These are phyloP conservation scores for Castanea sativa DNA, from an alignment of 306 rosid genomes.

Conservation along the genomic window DNA sequence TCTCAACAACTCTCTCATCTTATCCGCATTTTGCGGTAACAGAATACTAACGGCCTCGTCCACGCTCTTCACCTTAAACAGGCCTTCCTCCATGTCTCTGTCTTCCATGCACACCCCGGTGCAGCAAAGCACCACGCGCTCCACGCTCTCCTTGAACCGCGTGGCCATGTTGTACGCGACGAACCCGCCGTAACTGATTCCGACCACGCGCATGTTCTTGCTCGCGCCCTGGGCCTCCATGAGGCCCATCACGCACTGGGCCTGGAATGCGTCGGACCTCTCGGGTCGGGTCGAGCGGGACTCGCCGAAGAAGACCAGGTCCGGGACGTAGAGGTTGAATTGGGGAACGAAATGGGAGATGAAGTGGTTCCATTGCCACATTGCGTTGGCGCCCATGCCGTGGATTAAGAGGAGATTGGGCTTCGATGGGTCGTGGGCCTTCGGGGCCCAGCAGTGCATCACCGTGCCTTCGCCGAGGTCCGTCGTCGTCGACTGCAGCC, in stretches of 20 bases:
- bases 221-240: slow-evolving; percentile 59
- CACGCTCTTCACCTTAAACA: slow-evolving; percentile 56
- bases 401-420: slow-evolving; percentile 72
- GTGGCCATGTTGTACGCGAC: slow-evolving; percentile 81
- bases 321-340: slow-evolving; percentile 90
- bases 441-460: slow-evolving; percentile 90
- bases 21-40: slow-evolving; percentile 63
- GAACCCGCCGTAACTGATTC: slow-evolving; percentile 89
- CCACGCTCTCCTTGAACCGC: slow-evolving; percentile 65
- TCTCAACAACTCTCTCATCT: slow-evolving; percentile 49
- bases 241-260: slow-evolving; percentile 52
- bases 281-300: slow-evolving; percentile 64
- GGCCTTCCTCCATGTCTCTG: slow-evolving; percentile 74
- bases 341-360: slow-evolving; percentile 46
- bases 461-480: slow-evolving; percentile 75
- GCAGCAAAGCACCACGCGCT: slow-evolving; percentile 67
- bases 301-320: slow-evolving; percentile 81
- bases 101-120: slow-evolving; percentile 79
- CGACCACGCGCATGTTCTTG: slow-evolving; percentile 37
- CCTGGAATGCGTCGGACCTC: slow-evolving; percentile 70
- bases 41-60: slow-evolving; percentile 63
- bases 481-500: slow-evolving; percentile 70
- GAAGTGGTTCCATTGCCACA: slow-evolving; percentile 91
- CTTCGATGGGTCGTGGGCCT: slow-evolving; percentile 33
- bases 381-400: slow-evolving; percentile 90